phyloP scores from a whole-genome alignment of 1,139 yeast species.

The Saccharomyces hybrid region DNA sequence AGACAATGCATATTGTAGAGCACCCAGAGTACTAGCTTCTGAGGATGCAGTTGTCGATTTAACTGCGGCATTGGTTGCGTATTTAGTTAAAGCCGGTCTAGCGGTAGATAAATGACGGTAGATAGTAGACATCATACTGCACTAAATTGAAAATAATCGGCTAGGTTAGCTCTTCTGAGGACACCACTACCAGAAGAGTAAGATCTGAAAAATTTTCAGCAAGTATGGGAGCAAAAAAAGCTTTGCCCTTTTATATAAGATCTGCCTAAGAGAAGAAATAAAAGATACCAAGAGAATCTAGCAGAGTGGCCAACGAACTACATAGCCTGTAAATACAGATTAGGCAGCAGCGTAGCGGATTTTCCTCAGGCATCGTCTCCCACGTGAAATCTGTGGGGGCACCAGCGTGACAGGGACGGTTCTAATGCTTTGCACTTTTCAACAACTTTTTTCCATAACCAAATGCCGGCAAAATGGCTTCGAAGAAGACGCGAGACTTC shows the following conservation, averaged over 20 bases:
- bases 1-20: conserved; percentile 25
- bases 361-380: background rate
- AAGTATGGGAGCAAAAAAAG: background rate
- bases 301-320: background rate
- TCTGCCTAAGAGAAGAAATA: background rate
- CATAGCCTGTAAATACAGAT: background rate
- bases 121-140: background rate
- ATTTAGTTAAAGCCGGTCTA: background rate
- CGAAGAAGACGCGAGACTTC: background rate
- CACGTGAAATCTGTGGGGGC: background rate
- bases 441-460: background rate
- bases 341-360: background rate
- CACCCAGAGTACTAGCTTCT: background rate
- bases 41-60: background rate
- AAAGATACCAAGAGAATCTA: background rate
- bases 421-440: background rate
- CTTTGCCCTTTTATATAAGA: background rate
- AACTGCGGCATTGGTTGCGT: background rate
- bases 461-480: background rate
- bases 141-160: background rate
- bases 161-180: background rate
- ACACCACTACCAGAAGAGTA: background rate
- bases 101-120: background rate
- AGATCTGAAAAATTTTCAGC: background rate
- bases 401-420: background rate